Evolutionary conservation across 148 eudicot species (phyloP).

Genomic region (Fallopia convolvulus): DNA sequence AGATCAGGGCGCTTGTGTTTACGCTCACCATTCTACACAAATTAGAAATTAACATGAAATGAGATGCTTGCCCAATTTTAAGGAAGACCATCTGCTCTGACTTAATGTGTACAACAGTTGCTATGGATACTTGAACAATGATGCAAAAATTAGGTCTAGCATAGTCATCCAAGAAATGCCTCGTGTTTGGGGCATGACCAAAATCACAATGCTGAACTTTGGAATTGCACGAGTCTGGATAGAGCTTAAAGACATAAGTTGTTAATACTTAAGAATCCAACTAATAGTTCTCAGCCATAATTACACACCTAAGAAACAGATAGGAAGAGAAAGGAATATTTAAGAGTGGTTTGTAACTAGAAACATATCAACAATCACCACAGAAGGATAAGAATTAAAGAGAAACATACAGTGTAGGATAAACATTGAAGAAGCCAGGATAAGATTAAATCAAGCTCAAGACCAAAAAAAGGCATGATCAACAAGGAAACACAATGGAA

Average conservation of each 20-base stretch:
- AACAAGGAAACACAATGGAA: neutral
- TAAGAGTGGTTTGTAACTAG: neutral
- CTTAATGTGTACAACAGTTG: neutral
- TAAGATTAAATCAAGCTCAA: neutral
- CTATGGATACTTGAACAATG: neutral
- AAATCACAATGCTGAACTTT: neutral
- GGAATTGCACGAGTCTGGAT: neutral
- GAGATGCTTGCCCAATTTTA: neutral
- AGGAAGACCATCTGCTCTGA: neutral
- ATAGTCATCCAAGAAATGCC: neutral
- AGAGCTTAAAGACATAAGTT: neutral
- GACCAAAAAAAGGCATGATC: neutral
- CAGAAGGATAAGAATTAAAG: neutral
- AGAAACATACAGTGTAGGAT: neutral
- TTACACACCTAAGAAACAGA: neutral
- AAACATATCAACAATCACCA: neutral
- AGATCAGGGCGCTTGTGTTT: conserved; percentile 40
- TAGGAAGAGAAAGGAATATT: neutral
- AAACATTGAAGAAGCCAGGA: neutral
- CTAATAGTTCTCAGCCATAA: neutral
- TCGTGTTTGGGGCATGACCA: neutral
- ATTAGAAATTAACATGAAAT: neutral
- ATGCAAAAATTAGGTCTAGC: neutral
- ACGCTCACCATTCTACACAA: conserved; percentile 13
- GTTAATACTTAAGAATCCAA: neutral